Evolutionary conservation across 371 early-diverging fungal species (phyloP).

Genomic region (Lichtheimia ramosa): DNA sequence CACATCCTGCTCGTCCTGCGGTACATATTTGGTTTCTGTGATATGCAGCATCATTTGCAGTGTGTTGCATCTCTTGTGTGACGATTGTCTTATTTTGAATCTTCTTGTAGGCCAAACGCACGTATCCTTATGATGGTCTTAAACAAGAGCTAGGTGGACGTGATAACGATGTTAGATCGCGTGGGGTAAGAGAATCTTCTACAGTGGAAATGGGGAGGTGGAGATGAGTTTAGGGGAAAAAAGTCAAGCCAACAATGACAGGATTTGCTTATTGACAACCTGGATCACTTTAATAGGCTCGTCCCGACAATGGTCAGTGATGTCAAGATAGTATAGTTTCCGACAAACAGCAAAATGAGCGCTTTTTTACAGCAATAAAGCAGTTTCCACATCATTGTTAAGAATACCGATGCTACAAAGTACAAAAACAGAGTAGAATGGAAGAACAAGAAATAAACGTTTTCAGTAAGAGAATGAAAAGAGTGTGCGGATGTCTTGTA

Average conservation of each 20-base stretch:
- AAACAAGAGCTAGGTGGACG: slow-evolving; percentile 47
- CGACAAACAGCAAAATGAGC: slow-evolving; percentile 1
- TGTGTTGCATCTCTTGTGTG: not conserved
- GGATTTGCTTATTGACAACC: not conserved
- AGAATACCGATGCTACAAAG: not conserved
- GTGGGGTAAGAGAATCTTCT: slow-evolving; percentile 38
- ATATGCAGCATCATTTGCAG: not conserved
- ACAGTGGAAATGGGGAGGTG: not conserved
- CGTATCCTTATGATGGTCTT: slow-evolving; percentile 52
- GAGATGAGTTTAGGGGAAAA: not conserved
- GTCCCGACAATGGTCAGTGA: not conserved
- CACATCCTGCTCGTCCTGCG: slow-evolving; percentile 44
- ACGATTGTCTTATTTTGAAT: too few species aligned
- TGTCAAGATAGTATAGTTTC: not conserved
- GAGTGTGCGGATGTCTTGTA: not conserved
- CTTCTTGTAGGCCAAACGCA: slow-evolving; percentile 33
- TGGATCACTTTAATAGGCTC: not conserved
- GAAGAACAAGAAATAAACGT: not conserved
- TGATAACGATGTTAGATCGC: slow-evolving; percentile 43
- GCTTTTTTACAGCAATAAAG: too few species aligned
- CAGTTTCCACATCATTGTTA: too few species aligned
- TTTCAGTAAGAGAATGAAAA: not conserved
- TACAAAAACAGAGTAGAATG: not conserved
- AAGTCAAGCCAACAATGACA: not conserved
- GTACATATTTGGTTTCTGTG: slow-evolving; percentile 20